Conservation (phyloP, 768 basidiomycete genomes). For the Leucocoprinus leucothites region DNA sequence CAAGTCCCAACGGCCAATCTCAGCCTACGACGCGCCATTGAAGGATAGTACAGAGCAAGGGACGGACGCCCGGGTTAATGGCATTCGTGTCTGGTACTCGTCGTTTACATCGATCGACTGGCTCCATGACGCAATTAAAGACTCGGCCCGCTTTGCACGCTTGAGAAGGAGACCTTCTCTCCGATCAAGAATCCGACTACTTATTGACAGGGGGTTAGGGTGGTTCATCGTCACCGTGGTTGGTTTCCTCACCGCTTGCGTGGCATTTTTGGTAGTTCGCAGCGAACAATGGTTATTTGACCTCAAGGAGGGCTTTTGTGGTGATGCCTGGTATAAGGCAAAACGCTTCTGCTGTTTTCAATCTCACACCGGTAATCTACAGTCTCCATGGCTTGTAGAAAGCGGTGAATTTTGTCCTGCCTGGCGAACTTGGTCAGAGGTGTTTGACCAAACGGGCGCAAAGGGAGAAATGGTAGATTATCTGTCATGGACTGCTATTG, state of each 20-base stretch:
- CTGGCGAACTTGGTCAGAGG: conserved; percentile 78
- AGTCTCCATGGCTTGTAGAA: background rate
- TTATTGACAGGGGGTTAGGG: conserved; percentile 75
- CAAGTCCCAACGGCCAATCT: conserved; percentile 56
- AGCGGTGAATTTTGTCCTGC: conserved; percentile 47
- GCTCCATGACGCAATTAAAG: conserved; percentile 96
- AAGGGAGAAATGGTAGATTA: conserved; percentile 55
- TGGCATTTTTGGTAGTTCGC: conserved; percentile 85
- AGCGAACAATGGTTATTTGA: conserved; percentile 90
- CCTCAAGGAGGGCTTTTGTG: conserved; percentile 88
- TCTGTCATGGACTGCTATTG: conserved; percentile 65
- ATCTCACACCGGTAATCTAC: conserved; percentile 16
- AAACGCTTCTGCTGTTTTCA: conserved; percentile 79
- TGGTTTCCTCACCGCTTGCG: conserved; percentile 79
- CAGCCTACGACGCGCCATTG: conserved; percentile 66
- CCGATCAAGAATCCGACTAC: conserved; percentile 59
- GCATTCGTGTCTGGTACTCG: conserved; percentile 87
- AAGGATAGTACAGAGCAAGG: conserved; percentile 41
- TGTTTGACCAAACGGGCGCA: conserved; percentile 34
- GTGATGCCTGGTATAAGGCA: conserved; percentile 63
- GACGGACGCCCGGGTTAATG: conserved; percentile 70
- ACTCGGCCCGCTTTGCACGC: conserved; percentile 76
- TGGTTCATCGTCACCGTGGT: conserved; percentile 90
- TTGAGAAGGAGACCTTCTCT: conserved; percentile 69
- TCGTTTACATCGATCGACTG: conserved; percentile 92